Evolutionary conservation across 371 early-diverging fungal species (phyloP), one percentile per base, ranked within the genome.

Genomic region (Mucor indicus): DNA sequence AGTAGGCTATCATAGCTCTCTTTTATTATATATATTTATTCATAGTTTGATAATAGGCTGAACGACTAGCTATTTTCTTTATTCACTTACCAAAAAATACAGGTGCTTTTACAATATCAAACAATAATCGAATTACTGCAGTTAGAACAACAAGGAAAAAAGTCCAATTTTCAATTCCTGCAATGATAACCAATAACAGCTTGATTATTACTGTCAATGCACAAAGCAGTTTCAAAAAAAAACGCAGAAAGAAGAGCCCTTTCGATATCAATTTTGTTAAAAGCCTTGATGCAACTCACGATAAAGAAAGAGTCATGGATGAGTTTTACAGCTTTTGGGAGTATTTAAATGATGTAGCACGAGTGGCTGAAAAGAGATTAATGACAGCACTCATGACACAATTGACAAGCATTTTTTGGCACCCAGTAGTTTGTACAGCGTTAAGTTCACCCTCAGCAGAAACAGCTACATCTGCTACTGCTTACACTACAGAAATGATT

Each of bases 301-400:
- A 72, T 19, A 56, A 54, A 3, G 67, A 69, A 13, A 46, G 57
- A 4, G 50, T 65, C 3, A 65, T 63, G 5, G 75, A 75, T 42
- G 70, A 72, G 4, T 75, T 72, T 42, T 75, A 72, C 45, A 72
- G 67, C 22, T 71, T 75, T 30, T 75, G 75, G 75, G 75, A 75
- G 23, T 69, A 71, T 36, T 44, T 71, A 1, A 75, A 75, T 19
- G 72, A 69, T 38, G 72, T 75, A 19, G 75, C 75, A 3, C 59
- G 75, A 19, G 69, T 75, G 8, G 72, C 69, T 1, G 72, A 75
- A 38, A 62, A 63, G 13, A 53, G 75, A 39, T 29, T 75, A n/a
- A 72, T 71, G 59, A 71, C 72, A 8, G 69, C 69, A 0, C 36
- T 75, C 12, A 72, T 69, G 63, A 69, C 75, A 3, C 75, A 72